These are phyloP conservation scores for Cercospora zeina DNA, from an alignment of 2,329 filamentous ascomycete genomes.

Conservation along the genomic window DNA sequence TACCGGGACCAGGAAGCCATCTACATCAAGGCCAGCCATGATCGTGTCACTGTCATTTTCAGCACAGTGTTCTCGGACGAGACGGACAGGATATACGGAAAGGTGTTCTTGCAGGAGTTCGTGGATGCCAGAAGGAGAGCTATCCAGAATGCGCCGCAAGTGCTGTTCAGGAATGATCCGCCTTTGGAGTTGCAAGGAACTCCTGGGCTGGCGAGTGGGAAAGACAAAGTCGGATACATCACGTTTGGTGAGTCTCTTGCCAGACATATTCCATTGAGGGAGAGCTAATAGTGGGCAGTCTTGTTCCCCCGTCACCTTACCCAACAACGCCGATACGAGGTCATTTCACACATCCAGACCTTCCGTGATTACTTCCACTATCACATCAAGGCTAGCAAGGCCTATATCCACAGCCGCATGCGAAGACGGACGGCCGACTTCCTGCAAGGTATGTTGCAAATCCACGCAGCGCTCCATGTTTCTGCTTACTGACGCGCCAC, in stretches of 20 bases:
- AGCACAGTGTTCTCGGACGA: slow-evolving; percentile 97
- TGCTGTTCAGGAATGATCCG: slow-evolving; percentile 91
- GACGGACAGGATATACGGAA: slow-evolving; percentile 95
- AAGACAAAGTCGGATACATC: slow-evolving; percentile 91
- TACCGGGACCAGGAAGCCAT: slow-evolving; percentile 99
- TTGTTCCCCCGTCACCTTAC: slow-evolving; percentile 95
- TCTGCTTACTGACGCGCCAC: slow-evolving; percentile 17
- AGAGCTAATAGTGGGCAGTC: slow-evolving; percentile 56
- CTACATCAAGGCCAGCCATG: slow-evolving; percentile 95
- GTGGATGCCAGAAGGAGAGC: slow-evolving; percentile 92
- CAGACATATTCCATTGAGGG: not conserved
- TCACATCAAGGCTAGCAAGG: slow-evolving; percentile 99
- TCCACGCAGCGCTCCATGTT: not conserved
- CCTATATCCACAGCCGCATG: slow-evolving; percentile 98
- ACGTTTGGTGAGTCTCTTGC: slow-evolving; percentile 73
- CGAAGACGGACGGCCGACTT: slow-evolving; percentile 96
- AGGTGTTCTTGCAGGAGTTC: slow-evolving; percentile 98
- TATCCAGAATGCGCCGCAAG: slow-evolving; percentile 97
- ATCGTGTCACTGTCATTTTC: slow-evolving; percentile 98
- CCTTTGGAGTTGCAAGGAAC: slow-evolving; percentile 87
- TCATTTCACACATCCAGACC: slow-evolving; percentile 98
- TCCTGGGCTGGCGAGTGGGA: slow-evolving; percentile 74
- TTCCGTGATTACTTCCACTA: slow-evolving; percentile 99
- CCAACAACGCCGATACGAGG: slow-evolving; percentile 83
- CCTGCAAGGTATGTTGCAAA: slow-evolving; percentile 73